Evolutionary conservation across 2,329 filamentous ascomycete genomes (phyloP), one percentile per base, ranked within the genome.

Genomic region (Phymatotrichopsis omnivora): DNA sequence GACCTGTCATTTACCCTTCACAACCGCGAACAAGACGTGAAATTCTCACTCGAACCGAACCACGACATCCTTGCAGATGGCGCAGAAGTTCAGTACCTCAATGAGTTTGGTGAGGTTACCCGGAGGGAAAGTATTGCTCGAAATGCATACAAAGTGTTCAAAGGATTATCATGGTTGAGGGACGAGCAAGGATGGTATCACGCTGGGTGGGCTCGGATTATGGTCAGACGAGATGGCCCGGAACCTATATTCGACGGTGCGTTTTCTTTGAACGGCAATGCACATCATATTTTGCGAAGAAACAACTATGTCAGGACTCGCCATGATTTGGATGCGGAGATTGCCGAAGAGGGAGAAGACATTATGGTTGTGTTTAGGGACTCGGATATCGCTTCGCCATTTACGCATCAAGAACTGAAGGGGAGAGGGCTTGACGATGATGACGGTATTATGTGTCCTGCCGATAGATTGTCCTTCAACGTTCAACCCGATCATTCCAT

Each of bases 361-460:
- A 81, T 76, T 60, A 91, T 98, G 87, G 72, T 95, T 27, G 73
- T 95, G 1, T 96, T 85, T 73, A 76, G 87, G 54, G 87, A 96
- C 61, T 93, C 86, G 22, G 91, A 98, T 62, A 76, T 95, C 59
- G 62, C 67, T 32, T 50, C 49, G 10, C 45, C 46, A 20, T 41
- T 48, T 16, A 29, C 35, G 16, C 31, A 14, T 12, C 47, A 51
- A 29, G 43, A 43, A 5, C 29, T 52, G 8, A 16, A 14, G 14
- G 38, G 27, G 25, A 25, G 32, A 17, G 42, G 23, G 33, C 22
- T 45, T 16, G 36, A 44, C 31, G 34, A 39, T 14, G 31, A 22
- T 12, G 60, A 63, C 23, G 63, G 63, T 12, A 64, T 68, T 5
- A 69, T 72, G 4, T 98, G 91, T 62, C 69, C 71, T 19, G 78